Percentiles rank a stretch among this genome's conserved stretches.
These are phyloP conservation scores for Monascus purpureus DNA, from an alignment of 495 filamentous ascomycete genomes.

Conservation along the genomic window DNA sequence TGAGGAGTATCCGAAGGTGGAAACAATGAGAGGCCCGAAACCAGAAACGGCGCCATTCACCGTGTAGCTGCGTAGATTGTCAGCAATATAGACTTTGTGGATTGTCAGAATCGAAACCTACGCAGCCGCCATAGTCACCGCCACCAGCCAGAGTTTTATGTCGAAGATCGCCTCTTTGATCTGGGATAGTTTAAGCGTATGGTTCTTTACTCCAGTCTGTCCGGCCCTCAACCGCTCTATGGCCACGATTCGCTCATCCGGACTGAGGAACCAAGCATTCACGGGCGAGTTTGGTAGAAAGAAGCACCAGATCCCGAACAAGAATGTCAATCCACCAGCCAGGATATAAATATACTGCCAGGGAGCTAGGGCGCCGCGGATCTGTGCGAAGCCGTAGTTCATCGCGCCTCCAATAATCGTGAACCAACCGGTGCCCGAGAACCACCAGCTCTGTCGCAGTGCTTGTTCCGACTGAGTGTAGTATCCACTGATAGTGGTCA, in stretches of 20 bases:
- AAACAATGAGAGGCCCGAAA: conserved; percentile 62
- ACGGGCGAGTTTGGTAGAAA: conserved; percentile 38
- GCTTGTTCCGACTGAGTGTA: conserved; percentile 58
- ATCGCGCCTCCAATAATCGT: conserved; percentile 53
- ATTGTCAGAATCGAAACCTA: no score
- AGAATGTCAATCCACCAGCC: conserved; percentile 46
- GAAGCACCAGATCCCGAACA: conserved; percentile 52
- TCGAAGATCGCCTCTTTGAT: conserved; percentile 35
- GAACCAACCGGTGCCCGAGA: conserved; percentile 49
- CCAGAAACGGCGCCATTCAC: conserved; percentile 67
- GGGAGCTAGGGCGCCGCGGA: conserved; percentile 35
- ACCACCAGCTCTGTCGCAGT: conserved; percentile 57
- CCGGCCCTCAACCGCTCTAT: conserved; percentile 38
- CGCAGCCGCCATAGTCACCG: conserved; percentile 44
- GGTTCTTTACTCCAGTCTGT: conserved; percentile 38
- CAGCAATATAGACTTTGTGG: no score
- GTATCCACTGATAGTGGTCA: conserved; percentile 48
- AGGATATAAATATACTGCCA: conserved; percentile 64
- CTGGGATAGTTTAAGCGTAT: conserved; percentile 35
- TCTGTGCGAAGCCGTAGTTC: conserved; percentile 59
- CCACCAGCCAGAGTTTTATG: conserved; percentile 38
- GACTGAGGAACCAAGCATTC: conserved; percentile 38
- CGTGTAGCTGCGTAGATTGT: conserved; percentile 34
- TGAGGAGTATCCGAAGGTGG: conserved; percentile 54
- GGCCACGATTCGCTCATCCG: conserved; percentile 36